phyloP scores from a whole-genome alignment of 495 filamentous ascomycete genomes.

The Neurospora sp. region DNA sequence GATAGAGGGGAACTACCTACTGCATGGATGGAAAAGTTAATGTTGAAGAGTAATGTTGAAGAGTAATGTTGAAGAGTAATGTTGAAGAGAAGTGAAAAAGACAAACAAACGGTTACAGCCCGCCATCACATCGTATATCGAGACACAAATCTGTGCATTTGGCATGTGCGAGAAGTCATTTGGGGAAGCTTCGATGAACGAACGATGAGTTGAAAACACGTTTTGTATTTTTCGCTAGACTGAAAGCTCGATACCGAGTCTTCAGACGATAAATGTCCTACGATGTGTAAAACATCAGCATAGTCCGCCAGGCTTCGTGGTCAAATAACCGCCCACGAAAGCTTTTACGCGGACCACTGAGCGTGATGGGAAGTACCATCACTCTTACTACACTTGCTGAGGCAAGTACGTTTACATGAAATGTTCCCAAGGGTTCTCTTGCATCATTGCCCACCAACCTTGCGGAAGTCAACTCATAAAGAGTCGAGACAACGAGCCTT shows the following conservation, averaged over 20 bases:
- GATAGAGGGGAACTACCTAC: background rate
- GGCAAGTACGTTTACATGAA: background rate
- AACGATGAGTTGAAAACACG: background rate
- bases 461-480: slow-evolving; percentile 27
- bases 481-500: slow-evolving; percentile 54
- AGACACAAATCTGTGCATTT: background rate
- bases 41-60: background rate
- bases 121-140: background rate
- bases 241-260: background rate
- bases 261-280: background rate
- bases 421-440: slow-evolving; percentile 58
- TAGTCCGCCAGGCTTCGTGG: background rate
- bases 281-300: background rate
- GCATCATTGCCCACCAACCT: slow-evolving; percentile 51
- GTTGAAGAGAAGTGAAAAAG: background rate
- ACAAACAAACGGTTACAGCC: background rate
- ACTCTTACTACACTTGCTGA: background rate
- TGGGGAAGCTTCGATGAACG: background rate
- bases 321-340: background rate
- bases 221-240: background rate
- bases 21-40: background rate
- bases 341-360: background rate
- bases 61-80: no score
- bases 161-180: background rate
- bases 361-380: background rate